phyloP scores from a whole-genome alignment of 2,329 filamentous ascomycete species.

The Hypocreales sp. region DNA sequence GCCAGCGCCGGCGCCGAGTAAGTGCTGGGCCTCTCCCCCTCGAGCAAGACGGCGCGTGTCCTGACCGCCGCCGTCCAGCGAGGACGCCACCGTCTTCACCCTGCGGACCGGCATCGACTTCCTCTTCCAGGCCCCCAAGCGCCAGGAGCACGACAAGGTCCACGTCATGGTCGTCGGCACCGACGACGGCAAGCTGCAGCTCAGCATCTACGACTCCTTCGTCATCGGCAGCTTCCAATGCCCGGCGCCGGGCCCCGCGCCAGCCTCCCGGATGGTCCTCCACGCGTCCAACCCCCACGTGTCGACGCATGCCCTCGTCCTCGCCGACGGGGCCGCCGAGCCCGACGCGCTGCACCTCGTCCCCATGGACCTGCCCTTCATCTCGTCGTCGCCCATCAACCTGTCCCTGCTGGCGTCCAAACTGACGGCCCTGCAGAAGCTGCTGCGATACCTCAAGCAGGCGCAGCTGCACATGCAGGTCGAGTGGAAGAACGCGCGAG shows the following conservation, averaged over 20 bases:
- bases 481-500: slow-evolving; percentile 72
- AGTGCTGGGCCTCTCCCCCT: too few relatives aligned
- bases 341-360: slow-evolving; percentile 36
- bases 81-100: slow-evolving; percentile 51
- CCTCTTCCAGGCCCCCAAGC: slow-evolving; percentile 46
- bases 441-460: slow-evolving; percentile 73
- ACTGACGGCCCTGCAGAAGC: slow-evolving; percentile 72
- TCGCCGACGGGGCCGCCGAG: slow-evolving; percentile 21
- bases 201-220: slow-evolving; percentile 78
- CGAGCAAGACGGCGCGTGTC: too few relatives aligned
- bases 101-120: slow-evolving; percentile 53
- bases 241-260: slow-evolving; percentile 16
- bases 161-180: slow-evolving; percentile 67
- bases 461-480: slow-evolving; percentile 62
- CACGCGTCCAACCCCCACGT: slow-evolving; percentile 60
- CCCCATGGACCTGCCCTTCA: slow-evolving; percentile 70
- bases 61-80: slow-evolving; percentile 16
- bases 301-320: slow-evolving; percentile 62
- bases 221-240: slow-evolving; percentile 53
- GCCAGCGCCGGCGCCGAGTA: slow-evolving; percentile 47
- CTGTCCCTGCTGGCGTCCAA: slow-evolving; percentile 75
- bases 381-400: slow-evolving; percentile 63
- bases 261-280: slow-evolving; percentile 23
- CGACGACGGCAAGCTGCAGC: slow-evolving; percentile 53
- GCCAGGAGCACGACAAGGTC: slow-evolving; percentile 55